phyloP scores from a whole-genome alignment of 768 basidiomycete genomes.

The Cyclocybe aegerita region DNA sequence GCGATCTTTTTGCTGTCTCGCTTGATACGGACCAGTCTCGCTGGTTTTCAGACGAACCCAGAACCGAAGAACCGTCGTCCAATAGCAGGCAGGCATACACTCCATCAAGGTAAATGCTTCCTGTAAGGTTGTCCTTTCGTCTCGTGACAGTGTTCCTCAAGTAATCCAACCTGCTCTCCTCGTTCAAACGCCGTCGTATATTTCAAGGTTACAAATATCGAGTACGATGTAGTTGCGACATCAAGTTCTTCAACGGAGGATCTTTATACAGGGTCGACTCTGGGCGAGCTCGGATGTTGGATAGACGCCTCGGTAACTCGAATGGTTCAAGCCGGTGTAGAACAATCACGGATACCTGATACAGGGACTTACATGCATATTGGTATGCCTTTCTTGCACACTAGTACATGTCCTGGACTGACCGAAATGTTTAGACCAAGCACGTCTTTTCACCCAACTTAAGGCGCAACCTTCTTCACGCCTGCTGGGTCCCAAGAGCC shows the following conservation, averaged over 20 bases:
- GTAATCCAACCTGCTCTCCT: conserved; percentile 16
- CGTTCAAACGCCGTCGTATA: conserved; percentile 55
- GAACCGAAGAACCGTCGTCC: conserved; percentile 13
- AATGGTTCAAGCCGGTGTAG: conserved; percentile 78
- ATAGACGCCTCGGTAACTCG: conserved; percentile 73
- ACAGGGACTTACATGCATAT: conserved; percentile 45
- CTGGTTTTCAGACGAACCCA: conserved; percentile 23
- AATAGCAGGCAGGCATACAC: no score
- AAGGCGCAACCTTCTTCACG: conserved; percentile 15
- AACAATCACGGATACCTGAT: conserved; percentile 62
- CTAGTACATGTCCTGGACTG: not conserved
- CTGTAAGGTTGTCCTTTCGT: no score
- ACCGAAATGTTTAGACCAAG: conserved; percentile 5
- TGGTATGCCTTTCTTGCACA: conserved; percentile 34
- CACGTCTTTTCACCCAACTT: conserved; percentile 7
- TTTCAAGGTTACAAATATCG: conserved; percentile 79
- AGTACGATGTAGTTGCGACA: conserved; percentile 53
- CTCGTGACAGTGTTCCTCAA: not conserved
- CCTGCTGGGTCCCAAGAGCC: conserved; percentile 18
- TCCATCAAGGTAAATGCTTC: no score
- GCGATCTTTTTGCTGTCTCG: conserved; percentile 68
- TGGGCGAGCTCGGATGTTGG: conserved; percentile 83
- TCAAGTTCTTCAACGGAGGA: conserved; percentile 32
- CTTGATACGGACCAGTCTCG: conserved; percentile 52
- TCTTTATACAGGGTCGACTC: conserved; percentile 51